phyloP scores from a whole-genome alignment of 495 filamentous ascomycete species.

The Tuber brumale region DNA sequence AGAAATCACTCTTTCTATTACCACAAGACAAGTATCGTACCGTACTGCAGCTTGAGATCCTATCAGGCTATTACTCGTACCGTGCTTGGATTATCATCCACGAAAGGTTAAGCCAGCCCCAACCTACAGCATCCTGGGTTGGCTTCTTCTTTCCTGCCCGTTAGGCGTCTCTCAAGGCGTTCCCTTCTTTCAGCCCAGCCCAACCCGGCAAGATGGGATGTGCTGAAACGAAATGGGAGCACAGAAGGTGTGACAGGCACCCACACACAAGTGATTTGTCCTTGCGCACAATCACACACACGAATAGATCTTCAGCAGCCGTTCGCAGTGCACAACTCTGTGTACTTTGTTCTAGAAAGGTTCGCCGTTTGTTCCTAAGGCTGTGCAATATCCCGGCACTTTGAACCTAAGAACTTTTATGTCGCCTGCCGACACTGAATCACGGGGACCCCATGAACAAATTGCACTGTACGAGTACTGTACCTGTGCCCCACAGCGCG shows the following conservation, averaged over 20 bases:
- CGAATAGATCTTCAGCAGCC: background rate
- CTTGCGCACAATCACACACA: background rate
- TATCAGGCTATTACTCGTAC: background rate
- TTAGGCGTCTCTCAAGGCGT: background rate
- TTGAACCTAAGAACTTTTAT: background rate
- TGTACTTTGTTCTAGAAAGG: background rate
- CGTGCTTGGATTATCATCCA: background rate
- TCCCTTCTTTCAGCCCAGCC: background rate
- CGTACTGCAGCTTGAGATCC: background rate
- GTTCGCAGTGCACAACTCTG: background rate
- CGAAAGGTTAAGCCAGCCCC: background rate
- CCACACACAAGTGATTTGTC: background rate
- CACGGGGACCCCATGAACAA: background rate
- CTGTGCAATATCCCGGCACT: background rate
- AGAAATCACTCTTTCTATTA: background rate
- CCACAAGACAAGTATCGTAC: background rate
- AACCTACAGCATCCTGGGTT: background rate
- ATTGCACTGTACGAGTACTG: no score
- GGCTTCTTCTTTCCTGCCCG: background rate
- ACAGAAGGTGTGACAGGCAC: background rate
- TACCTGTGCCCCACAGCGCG: background rate
- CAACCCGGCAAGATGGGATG: constrained; percentile 1
- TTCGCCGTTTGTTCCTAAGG: constrained; percentile 1
- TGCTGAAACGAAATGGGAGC: background rate
- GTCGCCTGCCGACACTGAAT: background rate